These are phyloP conservation scores for Schoenoplectus triqueter DNA, from an alignment of 202 grass and related monocot genomes.

Conservation along the genomic window DNA sequence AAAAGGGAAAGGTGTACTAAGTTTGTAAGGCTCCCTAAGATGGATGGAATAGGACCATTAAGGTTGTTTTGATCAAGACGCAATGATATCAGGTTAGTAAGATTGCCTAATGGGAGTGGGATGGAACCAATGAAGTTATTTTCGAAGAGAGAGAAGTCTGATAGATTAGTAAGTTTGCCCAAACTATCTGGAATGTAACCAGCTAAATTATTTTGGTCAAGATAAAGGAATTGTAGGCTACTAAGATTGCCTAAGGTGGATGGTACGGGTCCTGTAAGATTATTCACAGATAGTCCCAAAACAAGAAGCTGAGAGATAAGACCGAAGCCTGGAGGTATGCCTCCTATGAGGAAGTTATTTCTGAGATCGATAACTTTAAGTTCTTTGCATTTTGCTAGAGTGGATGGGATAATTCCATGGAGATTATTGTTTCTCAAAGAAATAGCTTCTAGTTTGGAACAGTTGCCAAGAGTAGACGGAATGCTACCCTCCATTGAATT, in stretches of 20 bases:
- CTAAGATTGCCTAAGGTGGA: neutral
- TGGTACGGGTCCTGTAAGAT: neutral
- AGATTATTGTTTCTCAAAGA: neutral
- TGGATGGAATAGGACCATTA: neutral
- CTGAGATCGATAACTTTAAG: neutral
- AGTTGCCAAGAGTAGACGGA: neutral
- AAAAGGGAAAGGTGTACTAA: neutral
- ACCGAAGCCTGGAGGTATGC: neutral
- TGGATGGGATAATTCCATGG: neutral
- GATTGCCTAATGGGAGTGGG: neutral
- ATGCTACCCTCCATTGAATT: neutral
- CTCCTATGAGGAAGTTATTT: neutral
- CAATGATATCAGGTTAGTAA: neutral
- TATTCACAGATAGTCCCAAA: neutral
- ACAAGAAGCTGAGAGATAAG: neutral
- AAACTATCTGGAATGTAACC: constrained; percentile 1
- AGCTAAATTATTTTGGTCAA: neutral
- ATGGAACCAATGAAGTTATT: neutral
- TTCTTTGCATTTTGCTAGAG: neutral
- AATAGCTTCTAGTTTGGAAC: neutral
- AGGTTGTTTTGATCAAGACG: neutral
- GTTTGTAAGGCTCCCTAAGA: neutral
- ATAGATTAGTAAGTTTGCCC: neutral
- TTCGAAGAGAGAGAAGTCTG: neutral
- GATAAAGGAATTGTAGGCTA: neutral